Evolutionary conservation across 2,329 filamentous ascomycete species (phyloP).

Genomic region (Fusarium compactum): DNA sequence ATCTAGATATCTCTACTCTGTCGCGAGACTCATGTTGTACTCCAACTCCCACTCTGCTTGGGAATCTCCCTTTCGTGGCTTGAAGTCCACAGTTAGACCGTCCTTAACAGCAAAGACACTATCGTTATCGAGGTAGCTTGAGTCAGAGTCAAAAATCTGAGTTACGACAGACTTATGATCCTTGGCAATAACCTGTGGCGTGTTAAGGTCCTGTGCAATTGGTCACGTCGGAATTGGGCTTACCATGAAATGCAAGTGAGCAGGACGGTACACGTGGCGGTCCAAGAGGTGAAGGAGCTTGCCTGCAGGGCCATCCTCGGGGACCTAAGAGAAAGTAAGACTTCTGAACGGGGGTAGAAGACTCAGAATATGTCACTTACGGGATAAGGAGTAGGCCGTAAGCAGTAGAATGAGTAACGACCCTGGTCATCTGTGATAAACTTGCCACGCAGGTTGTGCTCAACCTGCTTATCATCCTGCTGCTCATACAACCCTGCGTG

Average conservation of each 20-base stretch:
- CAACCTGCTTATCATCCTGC: conserved; percentile 76
- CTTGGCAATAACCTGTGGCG: conserved; percentile 57
- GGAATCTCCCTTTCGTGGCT: conserved; percentile 39
- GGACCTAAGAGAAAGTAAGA: conserved; percentile 45
- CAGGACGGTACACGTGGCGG: conserved; percentile 67
- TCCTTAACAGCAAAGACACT: conserved; percentile 44
- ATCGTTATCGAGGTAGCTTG: conserved; percentile 39
- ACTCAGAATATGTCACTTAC: conserved; percentile 43
- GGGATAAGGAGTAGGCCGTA: conserved; percentile 70
- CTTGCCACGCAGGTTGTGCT: conserved; percentile 79
- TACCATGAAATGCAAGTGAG: conserved; percentile 71
- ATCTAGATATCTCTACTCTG: background rate
- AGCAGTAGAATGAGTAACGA: conserved; percentile 70
- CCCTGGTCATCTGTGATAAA: conserved; percentile 76
- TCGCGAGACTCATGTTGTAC: conserved; percentile 28
- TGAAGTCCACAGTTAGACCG: conserved; percentile 37
- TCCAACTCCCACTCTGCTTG: conserved; percentile 39
- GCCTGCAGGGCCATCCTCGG: conserved; percentile 65
- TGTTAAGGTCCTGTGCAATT: background rate
- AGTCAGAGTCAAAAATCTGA: conserved; percentile 68
- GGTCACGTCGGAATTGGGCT: background rate
- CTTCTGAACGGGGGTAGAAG: background rate
- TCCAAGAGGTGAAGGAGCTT: conserved; percentile 66
- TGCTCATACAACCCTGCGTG: conserved; percentile 70
- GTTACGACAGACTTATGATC: conserved; percentile 76